Conservation (phyloP, 352 stramenopile genomes). For the Phytophthora citricola region DNA sequence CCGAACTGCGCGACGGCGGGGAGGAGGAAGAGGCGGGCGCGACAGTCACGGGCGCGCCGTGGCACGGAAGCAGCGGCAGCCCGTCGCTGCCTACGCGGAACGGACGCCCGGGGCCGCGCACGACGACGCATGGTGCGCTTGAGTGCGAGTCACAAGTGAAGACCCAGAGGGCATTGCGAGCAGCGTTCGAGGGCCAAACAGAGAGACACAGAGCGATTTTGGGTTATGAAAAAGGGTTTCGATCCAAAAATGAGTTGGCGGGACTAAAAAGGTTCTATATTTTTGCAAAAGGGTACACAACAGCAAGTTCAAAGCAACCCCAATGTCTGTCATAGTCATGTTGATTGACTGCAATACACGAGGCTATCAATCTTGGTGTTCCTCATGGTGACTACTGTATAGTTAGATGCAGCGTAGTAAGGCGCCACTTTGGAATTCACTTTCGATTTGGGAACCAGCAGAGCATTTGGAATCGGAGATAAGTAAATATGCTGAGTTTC, state of each 20-base stretch:
- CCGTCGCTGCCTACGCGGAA: conserved; percentile 38
- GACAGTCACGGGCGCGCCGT: conserved; percentile 21
- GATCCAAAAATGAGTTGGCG: too few relatives aligned
- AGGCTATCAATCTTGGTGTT: too few relatives aligned
- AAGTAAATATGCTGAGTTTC: conserved; percentile 3
- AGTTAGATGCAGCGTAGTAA: too few relatives aligned
- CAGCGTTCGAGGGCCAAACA: conserved; percentile 29
- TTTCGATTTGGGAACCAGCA: background rate
- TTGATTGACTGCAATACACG: too few relatives aligned
- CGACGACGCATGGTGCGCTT: conserved; percentile 21
- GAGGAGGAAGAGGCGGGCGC: background rate
- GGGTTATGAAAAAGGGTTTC: conserved; percentile 3
- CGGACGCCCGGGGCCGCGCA: conserved; percentile 15
- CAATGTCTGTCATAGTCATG: too few relatives aligned
- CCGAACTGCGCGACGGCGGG: conserved; percentile 40
- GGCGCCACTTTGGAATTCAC: too few relatives aligned
- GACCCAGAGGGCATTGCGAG: conserved; percentile 22
- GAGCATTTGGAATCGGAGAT: background rate
- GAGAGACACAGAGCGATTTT: conserved; percentile 15
- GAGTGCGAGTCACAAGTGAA: conserved; percentile 41
- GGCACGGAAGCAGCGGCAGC: conserved; percentile 40
- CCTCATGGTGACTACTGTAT: too few relatives aligned
- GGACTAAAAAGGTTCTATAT: background rate
- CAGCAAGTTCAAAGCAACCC: too few relatives aligned
- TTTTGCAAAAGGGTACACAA: too few relatives aligned